Conservation (phyloP, 441 rosid genomes). For the Omphalea diandra region DNA sequence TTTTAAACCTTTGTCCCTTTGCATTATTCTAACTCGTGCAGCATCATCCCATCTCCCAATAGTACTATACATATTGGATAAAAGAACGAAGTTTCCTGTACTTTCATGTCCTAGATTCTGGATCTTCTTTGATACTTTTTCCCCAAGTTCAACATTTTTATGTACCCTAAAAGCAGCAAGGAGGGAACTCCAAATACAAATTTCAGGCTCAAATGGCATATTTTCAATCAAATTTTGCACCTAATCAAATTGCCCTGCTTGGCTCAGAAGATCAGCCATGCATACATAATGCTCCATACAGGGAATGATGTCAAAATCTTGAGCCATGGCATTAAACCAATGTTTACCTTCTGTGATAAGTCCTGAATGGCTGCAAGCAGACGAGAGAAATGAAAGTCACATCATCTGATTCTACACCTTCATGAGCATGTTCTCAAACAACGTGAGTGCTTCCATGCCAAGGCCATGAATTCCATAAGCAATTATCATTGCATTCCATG, state of each 20-base stretch:
- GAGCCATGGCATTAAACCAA: constrained; percentile 26
- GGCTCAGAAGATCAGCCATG: constrained; percentile 33
- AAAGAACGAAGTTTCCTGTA: constrained; percentile 35
- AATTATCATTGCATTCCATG: constrained; percentile 34
- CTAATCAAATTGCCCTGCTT: constrained; percentile 28
- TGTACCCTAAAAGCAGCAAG: constrained; percentile 35
- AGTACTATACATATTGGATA: constrained; percentile 34
- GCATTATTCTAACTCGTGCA: constrained; percentile 25
- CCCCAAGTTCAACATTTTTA: constrained; percentile 38
- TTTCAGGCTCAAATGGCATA: constrained; percentile 38
- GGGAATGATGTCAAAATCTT: constrained; percentile 26
- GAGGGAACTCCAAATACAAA: constrained; percentile 29
- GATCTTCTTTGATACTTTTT: constrained; percentile 30
- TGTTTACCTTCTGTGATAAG: constrained; percentile 30
- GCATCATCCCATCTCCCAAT: constrained; percentile 38
- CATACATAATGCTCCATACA: constrained; percentile 35
- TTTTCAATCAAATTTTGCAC: constrained; percentile 24
- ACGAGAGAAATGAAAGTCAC: constrained; percentile 29
- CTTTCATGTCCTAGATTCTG: constrained; percentile 35
- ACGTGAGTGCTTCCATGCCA: constrained; percentile 26
- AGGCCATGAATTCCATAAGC: constrained; percentile 38
- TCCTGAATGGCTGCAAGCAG: constrained; percentile 39
- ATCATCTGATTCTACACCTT: constrained; percentile 28
- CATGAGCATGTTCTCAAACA: constrained; percentile 25
- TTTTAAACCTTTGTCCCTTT: constrained; percentile 24